Evolutionary conservation across 116 monocot species (phyloP).

Genomic region (Dioscorea cayenensis): DNA sequence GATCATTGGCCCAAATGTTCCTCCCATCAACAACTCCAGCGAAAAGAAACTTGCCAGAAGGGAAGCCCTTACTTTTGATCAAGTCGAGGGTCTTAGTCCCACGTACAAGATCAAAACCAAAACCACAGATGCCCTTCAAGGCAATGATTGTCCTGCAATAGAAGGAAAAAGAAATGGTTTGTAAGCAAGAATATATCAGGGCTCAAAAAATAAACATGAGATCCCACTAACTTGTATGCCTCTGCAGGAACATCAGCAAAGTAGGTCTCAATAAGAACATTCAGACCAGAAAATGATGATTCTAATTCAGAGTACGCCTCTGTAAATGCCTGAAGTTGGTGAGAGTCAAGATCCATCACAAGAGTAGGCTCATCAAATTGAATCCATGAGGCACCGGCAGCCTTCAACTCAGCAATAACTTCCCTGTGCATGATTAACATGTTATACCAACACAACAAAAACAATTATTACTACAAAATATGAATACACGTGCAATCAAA

Average conservation of each 20-base stretch:
- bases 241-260: constrained; percentile 49
- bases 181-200: not conserved
- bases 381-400: constrained; percentile 51
- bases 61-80: constrained; percentile 31
- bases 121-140: constrained; percentile 33
- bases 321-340: constrained; percentile 27
- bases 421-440: constrained; percentile 20
- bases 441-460: not conserved
- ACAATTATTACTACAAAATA: not conserved
- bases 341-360: constrained; percentile 33
- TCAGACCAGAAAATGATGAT: constrained; percentile 41
- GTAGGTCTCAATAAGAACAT: constrained; percentile 43
- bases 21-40: constrained; percentile 56
- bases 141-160: constrained; percentile 30
- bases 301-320: constrained; percentile 34
- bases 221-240: constrained; percentile 25
- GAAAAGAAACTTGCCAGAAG: constrained; percentile 43
- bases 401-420: constrained; percentile 40
- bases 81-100: constrained; percentile 47
- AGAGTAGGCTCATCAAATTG: constrained; percentile 56
- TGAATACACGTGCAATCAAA: not conserved
- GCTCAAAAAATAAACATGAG: not conserved
- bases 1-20: constrained; percentile 59
- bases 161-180: not conserved
- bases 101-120: constrained; percentile 48